Conservation (phyloP, 768 basidiomycete species). For the Calocybe indica region DNA sequence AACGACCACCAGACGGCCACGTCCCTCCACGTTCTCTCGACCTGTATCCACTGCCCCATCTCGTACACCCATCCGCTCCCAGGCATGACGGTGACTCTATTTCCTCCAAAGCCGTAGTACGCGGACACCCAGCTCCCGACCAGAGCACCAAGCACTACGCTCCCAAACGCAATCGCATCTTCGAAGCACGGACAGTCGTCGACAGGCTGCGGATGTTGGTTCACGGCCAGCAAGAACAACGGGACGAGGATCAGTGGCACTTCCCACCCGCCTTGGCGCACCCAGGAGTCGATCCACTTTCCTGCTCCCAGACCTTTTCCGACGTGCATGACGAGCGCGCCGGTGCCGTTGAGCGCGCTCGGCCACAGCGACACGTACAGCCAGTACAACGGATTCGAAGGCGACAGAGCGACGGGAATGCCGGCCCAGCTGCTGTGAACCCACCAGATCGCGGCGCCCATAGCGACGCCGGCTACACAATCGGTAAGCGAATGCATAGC, state of each 20-base stretch:
- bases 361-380: constrained; percentile 18
- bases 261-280: constrained; percentile 33
- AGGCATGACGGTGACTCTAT: constrained; percentile 40
- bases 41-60: constrained; percentile 24
- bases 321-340: constrained; percentile 21
- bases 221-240: constrained; percentile 67
- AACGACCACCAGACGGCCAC: constrained; percentile 39
- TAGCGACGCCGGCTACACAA: constrained; percentile 51
- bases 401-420: constrained; percentile 24
- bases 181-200: constrained; percentile 99
- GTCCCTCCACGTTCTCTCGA: constrained; percentile 32
- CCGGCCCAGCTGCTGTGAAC: constrained; percentile 39
- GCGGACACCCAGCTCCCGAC: constrained; percentile 62
- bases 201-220: constrained; percentile 89
- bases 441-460: constrained; percentile 73
- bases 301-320: constrained; percentile 34
- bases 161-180: constrained; percentile 90
- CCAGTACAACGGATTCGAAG: constrained; percentile 22
- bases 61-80: constrained; percentile 43
- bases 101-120: constrained; percentile 33
- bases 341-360: constrained; percentile 10
- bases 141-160: constrained; percentile 72
- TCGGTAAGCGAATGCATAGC: constrained; percentile 88
- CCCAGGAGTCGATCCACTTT: constrained; percentile 28
- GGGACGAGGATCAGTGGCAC: constrained; percentile 60